A percentile compares a stretch with the other conserved stretches of the same genome.
Evolutionary conservation across 495 filamentous ascomycete genomes (phyloP).

Genomic region (Penicillium manginii): DNA sequence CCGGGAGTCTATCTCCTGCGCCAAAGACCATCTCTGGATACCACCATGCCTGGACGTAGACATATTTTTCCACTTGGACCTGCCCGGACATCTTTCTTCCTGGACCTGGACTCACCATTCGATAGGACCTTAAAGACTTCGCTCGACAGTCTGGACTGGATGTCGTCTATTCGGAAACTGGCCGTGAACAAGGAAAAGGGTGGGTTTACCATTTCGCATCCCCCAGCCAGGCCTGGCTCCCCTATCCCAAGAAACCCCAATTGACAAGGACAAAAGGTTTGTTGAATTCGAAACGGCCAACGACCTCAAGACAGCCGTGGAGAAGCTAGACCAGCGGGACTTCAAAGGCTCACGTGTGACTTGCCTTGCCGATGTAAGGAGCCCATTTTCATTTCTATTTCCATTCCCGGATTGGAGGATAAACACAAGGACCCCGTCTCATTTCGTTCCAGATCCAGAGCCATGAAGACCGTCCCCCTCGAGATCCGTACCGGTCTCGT

Average conservation of each 20-base stretch:
- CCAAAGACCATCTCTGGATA: background rate
- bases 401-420: conserved; percentile 19
- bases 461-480: conserved; percentile 67
- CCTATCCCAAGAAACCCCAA: conserved; percentile 11
- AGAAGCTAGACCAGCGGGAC: conserved; percentile 87
- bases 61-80: conserved; percentile 21
- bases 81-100: conserved; percentile 36
- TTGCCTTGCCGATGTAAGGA: conserved; percentile 83
- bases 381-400: conserved; percentile 9
- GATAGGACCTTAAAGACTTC: conserved; percentile 98
- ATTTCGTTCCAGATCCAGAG: conserved; percentile 56
- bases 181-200: conserved; percentile 93
- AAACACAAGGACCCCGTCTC: conserved; percentile 27
- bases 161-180: conserved; percentile 97
- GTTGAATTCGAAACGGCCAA: conserved; percentile 95
- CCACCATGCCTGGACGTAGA: conserved; percentile 28
- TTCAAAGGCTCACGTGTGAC: conserved; percentile 86
- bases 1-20: background rate
- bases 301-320: conserved; percentile 86
- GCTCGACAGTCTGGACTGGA: conserved; percentile 95
- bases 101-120: conserved; percentile 48
- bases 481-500: conserved; percentile 74
- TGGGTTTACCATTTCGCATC: conserved; percentile 51
- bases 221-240: conserved; percentile 8
- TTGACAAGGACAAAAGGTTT: conserved; percentile 65